A percentile compares a stretch with the other conserved stretches of the same genome.
Evolutionary conservation across 305 asterid species (phyloP).

Genomic region (Ilex paraguariensis): DNA sequence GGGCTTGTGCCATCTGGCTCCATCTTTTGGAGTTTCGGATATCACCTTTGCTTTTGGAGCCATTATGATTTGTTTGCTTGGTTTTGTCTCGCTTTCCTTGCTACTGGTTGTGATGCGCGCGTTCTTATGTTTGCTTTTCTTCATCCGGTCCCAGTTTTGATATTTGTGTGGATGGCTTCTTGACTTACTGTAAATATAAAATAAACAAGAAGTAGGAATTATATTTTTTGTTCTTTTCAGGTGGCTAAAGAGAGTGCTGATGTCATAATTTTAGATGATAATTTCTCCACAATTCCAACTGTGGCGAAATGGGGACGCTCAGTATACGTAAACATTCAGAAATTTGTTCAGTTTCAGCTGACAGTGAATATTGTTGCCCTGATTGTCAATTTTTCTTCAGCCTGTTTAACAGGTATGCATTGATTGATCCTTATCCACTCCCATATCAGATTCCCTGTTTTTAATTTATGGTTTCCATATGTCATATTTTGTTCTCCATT

Average conservation of each 20-base stretch:
- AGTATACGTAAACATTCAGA: constrained; percentile 85
- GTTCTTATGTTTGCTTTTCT: no score
- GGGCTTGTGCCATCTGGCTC: no score
- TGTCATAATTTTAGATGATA: constrained; percentile 88
- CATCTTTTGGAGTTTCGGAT: no score
- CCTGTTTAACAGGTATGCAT: constrained; percentile 68
- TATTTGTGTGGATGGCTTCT: not conserved
- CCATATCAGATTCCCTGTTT: not conserved
- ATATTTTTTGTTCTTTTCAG: constrained; percentile 19
- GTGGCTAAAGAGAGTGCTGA: constrained; percentile 99
- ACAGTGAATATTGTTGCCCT: constrained; percentile 85
- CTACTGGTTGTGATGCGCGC: no score
- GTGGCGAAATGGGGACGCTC: constrained; percentile 98
- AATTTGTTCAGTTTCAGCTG: constrained; percentile 92
- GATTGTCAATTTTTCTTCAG: constrained; percentile 80
- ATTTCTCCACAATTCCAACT: constrained; percentile 89
- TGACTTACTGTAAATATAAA: not conserved
- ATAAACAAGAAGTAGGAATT: no score
- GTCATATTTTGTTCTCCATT: not conserved
- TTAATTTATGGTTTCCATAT: not conserved
- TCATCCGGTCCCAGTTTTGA: no score
- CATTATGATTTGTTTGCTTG: no score
- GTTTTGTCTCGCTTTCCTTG: no score
- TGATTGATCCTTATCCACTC: not conserved
- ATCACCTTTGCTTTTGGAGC: no score